phyloP scores from a whole-genome alignment of 176 grass and related monocot genomes.

The Cenchrus fungigraminus region DNA sequence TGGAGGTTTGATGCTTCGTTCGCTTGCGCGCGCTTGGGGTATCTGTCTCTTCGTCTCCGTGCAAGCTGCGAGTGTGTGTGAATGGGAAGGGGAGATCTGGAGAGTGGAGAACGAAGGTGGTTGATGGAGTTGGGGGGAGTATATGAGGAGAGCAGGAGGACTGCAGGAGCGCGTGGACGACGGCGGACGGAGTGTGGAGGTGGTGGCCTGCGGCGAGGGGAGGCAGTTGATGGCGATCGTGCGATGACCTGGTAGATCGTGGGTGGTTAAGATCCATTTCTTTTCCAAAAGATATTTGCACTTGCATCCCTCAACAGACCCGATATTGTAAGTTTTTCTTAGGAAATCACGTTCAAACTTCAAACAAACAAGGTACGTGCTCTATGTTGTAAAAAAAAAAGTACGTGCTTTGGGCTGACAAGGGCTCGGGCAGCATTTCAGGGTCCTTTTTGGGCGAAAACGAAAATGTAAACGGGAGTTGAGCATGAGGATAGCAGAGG shows the following conservation, averaged over 20 bases:
- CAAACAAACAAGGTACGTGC: too few relatives aligned
- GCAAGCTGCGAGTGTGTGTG: slow-evolving; percentile 39
- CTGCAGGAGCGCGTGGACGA: background rate
- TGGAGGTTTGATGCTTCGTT: background rate
- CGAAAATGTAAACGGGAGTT: background rate
- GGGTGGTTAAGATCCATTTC: slow-evolving; percentile 17
- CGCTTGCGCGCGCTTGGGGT: background rate
- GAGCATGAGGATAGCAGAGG: background rate
- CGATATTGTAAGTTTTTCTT: too few relatives aligned
- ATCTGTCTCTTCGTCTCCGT: background rate
- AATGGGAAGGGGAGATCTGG: slow-evolving; percentile 32
- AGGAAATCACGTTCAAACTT: too few relatives aligned
- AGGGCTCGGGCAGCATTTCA: background rate
- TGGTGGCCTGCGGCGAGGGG: background rate
- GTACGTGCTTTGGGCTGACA: too few relatives aligned
- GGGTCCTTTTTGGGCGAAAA: too few relatives aligned
- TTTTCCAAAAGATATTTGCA: background rate
- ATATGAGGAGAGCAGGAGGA: slow-evolving; percentile 23
- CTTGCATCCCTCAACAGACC: too few relatives aligned
- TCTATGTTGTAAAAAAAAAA: too few relatives aligned
- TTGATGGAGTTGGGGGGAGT: slow-evolving; percentile 13
- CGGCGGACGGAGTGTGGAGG: background rate
- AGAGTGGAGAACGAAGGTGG: background rate
- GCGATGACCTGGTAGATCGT: slow-evolving; percentile 47
- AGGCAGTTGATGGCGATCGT: slow-evolving; percentile 13